phyloP scores from a whole-genome alignment of 805 yeast species.

The Phaffomyces opuntiae region DNA sequence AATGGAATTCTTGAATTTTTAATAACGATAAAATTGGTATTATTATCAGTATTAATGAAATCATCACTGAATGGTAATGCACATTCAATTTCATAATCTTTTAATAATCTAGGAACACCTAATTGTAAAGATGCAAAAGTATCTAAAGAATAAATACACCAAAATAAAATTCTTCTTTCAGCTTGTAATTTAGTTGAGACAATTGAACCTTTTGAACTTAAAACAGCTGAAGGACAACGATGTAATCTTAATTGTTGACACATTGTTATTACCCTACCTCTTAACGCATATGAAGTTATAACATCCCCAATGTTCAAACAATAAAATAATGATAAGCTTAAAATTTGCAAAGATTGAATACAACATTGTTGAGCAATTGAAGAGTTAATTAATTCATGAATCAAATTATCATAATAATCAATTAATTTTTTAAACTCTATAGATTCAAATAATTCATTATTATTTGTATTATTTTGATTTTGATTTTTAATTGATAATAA shows the following conservation, averaged over 20 bases:
- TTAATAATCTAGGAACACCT: conserved; percentile 76
- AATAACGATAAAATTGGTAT: conserved; percentile 50
- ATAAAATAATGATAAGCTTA: conserved; percentile 62
- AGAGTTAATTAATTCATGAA: conserved; percentile 56
- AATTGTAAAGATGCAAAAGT: conserved; percentile 65
- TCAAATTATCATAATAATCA: conserved; percentile 51
- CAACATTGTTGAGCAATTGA: conserved; percentile 56
- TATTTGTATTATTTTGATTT: too few species aligned
- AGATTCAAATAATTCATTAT: conserved; percentile 3
- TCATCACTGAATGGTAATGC: conserved; percentile 63
- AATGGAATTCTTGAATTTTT: conserved; percentile 53
- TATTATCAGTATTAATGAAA: conserved; percentile 32
- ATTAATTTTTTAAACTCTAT: conserved; percentile 18
- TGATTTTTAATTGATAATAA: conserved; percentile 23
- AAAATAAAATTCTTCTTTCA: conserved; percentile 73
- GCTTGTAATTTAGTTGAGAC: conserved; percentile 69
- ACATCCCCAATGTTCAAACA: conserved; percentile 69
- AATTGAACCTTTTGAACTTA: conserved; percentile 57
- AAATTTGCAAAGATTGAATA: conserved; percentile 60
- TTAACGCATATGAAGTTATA: conserved; percentile 62
- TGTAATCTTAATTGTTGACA: conserved; percentile 81
- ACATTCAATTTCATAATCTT: conserved; percentile 81
- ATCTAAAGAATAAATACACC: conserved; percentile 79
- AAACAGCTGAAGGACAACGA: conserved; percentile 79
- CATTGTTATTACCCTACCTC: conserved; percentile 75